Percentiles rank a stretch among this genome's conserved stretches.
Conservation (phyloP, 164 flowering plant species). For the Berberis thunbergii region DNA sequence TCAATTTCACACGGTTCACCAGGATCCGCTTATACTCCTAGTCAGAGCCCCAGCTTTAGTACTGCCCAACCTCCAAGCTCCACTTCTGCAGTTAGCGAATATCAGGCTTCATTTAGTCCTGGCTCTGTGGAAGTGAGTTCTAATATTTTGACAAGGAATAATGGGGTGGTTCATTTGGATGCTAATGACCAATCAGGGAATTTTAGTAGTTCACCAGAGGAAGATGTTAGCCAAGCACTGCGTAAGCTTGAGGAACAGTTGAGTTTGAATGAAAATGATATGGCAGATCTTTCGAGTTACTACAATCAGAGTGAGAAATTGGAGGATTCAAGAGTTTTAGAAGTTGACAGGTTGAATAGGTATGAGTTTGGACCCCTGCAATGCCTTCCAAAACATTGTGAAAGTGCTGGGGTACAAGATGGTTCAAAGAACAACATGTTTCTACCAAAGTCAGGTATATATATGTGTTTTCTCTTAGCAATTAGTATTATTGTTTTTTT, state of each 20-base stretch:
- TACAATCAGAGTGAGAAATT: constrained; percentile 20
- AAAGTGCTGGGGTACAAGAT: too few species aligned
- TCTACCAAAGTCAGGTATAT: too few species aligned
- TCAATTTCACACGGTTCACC: constrained; percentile 30
- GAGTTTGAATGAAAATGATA: constrained; percentile 61
- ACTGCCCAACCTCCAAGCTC: constrained; percentile 34
- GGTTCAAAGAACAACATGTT: too few species aligned
- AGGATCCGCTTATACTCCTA: constrained; percentile 31
- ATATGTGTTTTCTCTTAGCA: too few species aligned
- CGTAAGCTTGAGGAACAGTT: constrained; percentile 67
- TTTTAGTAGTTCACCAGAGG: constrained; percentile 20
- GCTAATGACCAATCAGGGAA: constrained; percentile 15
- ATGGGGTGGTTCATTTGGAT: constrained; percentile 20
- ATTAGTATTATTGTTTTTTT: too few species aligned
- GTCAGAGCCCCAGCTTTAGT: constrained; percentile 30
- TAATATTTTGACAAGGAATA: constrained; percentile 17
- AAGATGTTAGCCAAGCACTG: constrained; percentile 50
- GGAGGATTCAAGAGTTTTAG: constrained; percentile 10
- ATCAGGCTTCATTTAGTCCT: constrained; percentile 40
- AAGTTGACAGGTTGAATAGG: constrained; percentile 11
- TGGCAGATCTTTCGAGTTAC: constrained; percentile 27
- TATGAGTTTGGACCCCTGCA: constrained; percentile 8
- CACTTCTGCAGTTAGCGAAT: constrained; percentile 25
- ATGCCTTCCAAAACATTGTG: background rate
- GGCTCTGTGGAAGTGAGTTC: constrained; percentile 62